phyloP scores from a whole-genome alignment of 176 grass and related monocot species.

The Typha latifolia region DNA sequence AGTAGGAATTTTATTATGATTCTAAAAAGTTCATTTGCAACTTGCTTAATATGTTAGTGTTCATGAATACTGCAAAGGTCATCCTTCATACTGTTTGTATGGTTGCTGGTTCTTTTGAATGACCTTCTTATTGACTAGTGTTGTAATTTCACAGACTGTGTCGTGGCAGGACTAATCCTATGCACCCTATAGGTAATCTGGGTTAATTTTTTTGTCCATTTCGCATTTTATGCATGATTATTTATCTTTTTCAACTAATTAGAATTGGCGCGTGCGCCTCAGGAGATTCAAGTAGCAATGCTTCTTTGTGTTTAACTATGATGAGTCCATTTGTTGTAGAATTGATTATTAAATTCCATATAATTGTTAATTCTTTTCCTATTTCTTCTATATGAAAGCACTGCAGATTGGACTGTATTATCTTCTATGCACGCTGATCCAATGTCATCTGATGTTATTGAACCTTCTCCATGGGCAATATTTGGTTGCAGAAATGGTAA shows the following conservation, averaged over 20 bases:
- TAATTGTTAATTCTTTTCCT: not conserved
- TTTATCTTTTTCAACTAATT: too few relatives aligned
- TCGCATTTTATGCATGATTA: not conserved
- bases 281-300: too few relatives aligned
- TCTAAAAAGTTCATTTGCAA: too few relatives aligned
- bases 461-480: conserved; percentile 88
- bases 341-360: too few relatives aligned
- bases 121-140: not conserved
- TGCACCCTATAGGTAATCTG: not conserved
- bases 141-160: not conserved
- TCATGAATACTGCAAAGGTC: too few relatives aligned
- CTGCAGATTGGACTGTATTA: conserved; percentile 91
- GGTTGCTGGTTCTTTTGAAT: not conserved
- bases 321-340: too few relatives aligned
- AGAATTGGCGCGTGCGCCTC: too few relatives aligned
- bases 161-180: not conserved
- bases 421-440: conserved; percentile 67
- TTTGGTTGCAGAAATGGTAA: conserved; percentile 90
- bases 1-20: too few relatives aligned
- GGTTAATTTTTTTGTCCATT: not conserved
- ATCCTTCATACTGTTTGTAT: too few relatives aligned
- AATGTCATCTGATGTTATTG: conserved; percentile 85
- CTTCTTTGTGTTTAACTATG: too few relatives aligned
- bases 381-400: not conserved
- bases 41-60: too few relatives aligned